A percentile compares a stretch with the other conserved stretches of the same genome.
These are phyloP conservation scores for Lentinula novae-zelandiae DNA, from an alignment of 1,284 basidiomycete genomes.

Conservation along the genomic window DNA sequence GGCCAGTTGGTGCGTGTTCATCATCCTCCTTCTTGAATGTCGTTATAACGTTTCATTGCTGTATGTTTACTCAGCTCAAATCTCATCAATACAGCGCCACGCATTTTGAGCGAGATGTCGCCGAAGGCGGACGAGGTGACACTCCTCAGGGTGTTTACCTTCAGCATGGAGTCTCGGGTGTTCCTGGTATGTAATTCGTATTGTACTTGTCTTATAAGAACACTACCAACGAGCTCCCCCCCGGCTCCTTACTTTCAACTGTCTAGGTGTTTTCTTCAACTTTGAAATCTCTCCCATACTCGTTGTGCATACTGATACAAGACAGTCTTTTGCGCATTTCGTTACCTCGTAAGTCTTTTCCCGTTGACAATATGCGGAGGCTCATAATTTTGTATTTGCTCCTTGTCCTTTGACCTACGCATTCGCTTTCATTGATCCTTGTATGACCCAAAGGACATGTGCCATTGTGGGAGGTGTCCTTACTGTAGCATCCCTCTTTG, in stretches of 20 bases:
- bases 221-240: no score
- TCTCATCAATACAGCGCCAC: constrained; percentile 94
- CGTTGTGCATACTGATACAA: constrained; percentile 85
- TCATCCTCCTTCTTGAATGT: background rate
- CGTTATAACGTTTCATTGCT: no score
- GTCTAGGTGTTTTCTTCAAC: constrained; percentile 83
- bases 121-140: constrained; percentile 55
- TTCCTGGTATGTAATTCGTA: constrained; percentile 52
- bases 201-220: no score
- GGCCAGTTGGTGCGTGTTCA: background rate
- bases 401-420: background rate
- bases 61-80: constrained; percentile 46
- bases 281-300: constrained; percentile 97
- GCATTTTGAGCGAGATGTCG: constrained; percentile 90
- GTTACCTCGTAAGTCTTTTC: constrained; percentile 75
- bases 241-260: background rate
- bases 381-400: no score
- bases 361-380: background rate
- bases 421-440: background rate
- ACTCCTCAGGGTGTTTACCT: constrained; percentile 72
- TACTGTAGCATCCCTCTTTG: constrained; percentile 91
- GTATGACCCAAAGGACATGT: constrained; percentile 64
- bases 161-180: constrained; percentile 76
- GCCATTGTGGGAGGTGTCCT: constrained; percentile 97
- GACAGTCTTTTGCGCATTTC: constrained; percentile 97